phyloP scores from a whole-genome alignment of 495 filamentous ascomycete species.

The Chlorociboria aeruginascens region DNA sequence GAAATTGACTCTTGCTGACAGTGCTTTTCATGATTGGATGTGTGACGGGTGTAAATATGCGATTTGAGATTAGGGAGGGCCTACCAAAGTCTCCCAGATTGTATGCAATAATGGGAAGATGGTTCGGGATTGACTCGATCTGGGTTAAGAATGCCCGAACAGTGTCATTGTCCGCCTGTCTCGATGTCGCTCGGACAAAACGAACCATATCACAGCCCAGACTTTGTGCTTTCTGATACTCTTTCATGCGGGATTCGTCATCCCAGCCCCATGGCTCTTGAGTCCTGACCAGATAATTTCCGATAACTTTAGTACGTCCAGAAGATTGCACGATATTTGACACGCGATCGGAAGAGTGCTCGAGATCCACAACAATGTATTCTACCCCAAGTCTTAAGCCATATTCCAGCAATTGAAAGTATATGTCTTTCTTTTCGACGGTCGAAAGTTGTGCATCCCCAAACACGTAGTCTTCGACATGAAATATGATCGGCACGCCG shows the following conservation, averaged over 20 bases:
- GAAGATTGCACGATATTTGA: slow-evolving; percentile 41
- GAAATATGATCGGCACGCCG: slow-evolving; percentile 56
- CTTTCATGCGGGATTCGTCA: slow-evolving; percentile 40
- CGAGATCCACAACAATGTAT: slow-evolving; percentile 57
- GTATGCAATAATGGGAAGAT: slow-evolving; percentile 52
- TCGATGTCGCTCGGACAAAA: slow-evolving; percentile 49
- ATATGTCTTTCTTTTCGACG: slow-evolving; percentile 29
- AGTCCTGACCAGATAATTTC: slow-evolving; percentile 43
- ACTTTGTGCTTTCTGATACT: slow-evolving; percentile 43
- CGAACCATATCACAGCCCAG: slow-evolving; percentile 63
- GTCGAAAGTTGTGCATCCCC: slow-evolving; percentile 18
- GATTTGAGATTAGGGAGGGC: slow-evolving; percentile 55
- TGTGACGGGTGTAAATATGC: slow-evolving; percentile 55
- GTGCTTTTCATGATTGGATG: slow-evolving; percentile 48
- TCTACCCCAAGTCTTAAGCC: slow-evolving; percentile 64
- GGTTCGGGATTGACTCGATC: slow-evolving; percentile 26
- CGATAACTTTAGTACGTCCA: slow-evolving; percentile 66
- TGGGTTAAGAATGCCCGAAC: slow-evolving; percentile 42
- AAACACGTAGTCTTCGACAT: slow-evolving; percentile 44
- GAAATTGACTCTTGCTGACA: slow-evolving; percentile 18
- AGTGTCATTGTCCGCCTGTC: slow-evolving; percentile 44
- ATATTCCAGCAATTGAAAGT: slow-evolving; percentile 51
- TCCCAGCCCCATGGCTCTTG: slow-evolving; percentile 46
- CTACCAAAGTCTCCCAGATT: slow-evolving; percentile 59
- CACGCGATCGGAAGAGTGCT: slow-evolving; percentile 34